A percentile compares a stretch with the other conserved stretches of the same genome.
phyloP scores from a whole-genome alignment of 2,329 filamentous ascomycete genomes.

The Diplocarpon rosae region DNA sequence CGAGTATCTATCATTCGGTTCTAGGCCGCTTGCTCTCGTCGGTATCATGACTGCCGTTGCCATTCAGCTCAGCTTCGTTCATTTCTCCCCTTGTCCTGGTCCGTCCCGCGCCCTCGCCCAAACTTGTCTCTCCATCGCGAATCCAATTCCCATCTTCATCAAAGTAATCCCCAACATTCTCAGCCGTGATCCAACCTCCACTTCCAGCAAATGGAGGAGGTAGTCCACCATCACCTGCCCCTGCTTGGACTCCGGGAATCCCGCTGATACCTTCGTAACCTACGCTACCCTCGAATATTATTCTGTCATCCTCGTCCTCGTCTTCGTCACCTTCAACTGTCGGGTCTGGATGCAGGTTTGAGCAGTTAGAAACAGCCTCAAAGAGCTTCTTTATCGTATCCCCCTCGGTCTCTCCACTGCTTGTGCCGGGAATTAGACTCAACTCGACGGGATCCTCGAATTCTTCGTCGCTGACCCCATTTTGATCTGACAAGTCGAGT shows the following conservation, averaged over 20 bases:
- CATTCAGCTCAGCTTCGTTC: conserved; percentile 34
- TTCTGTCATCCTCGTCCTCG: conserved; percentile 38
- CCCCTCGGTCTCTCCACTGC: conserved; percentile 11
- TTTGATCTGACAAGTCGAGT: conserved; percentile 49
- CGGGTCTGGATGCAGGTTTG: conserved; percentile 65
- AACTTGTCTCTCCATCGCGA: conserved; percentile 31
- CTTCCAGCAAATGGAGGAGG: conserved; percentile 64
- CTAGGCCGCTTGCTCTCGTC: conserved; percentile 38
- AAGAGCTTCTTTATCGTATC: conserved; percentile 34
- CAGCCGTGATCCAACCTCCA: conserved; percentile 79
- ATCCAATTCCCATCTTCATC: conserved; percentile 75
- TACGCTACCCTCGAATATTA: conserved; percentile 42
- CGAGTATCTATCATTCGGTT: conserved; percentile 30
- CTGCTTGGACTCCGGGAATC: conserved; percentile 42
- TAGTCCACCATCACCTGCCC: conserved; percentile 37
- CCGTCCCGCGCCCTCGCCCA: conserved; percentile 55
- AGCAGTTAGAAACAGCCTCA: conserved; percentile 61
- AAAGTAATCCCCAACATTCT: conserved; percentile 79
- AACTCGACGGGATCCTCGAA: conserved; percentile 59
- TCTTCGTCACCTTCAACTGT: conserved; percentile 40
- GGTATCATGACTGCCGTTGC: conserved; percentile 26
- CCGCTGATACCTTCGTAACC: conserved; percentile 45
- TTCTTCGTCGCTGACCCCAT: conserved; percentile 35
- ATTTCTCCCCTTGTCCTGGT: conserved; percentile 43
- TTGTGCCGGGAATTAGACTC: conserved; percentile 45